Base-by-base conservation (phyloP, 1,284 basidiomycete species). In the Cerrena zonata region DNA sequence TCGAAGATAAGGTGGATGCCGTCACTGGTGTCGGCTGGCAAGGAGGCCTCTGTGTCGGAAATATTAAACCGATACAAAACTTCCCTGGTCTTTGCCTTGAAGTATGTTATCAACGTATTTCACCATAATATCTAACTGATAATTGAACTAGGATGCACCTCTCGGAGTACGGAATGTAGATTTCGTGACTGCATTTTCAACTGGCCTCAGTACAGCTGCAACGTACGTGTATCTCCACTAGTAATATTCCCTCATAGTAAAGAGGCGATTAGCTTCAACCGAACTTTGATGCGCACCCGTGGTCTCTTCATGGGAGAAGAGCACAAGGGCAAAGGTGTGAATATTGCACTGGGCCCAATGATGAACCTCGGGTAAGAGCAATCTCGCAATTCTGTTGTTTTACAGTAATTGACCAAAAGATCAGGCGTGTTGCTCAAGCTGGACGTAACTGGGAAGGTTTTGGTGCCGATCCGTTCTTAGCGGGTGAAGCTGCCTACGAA, bases 391-490 rank as follows among this genome's bases (percentile, higher is more conserved):
- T 10, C 22, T 12, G 7, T 43, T 2, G 2, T 25, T 34, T 15
- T 55, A 34, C n/a, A 21, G 11, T 24, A 15, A 4, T 34, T 49
- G 18, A 47, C 27, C 12, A 23, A 19, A 22, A 15, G 37, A 25
- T 19, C 11, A 42, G 58, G 21, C 79, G 86, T 49, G 65, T 79
- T 34, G 76, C 81, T 1, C 71, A 77, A 56, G 83, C 77, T 2
- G 91, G 91, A 0, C 72, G 91, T 10, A 91, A 89, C 65, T 94
- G 88, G 88, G 90, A 94, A 71, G 88, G 87, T 5, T 91, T 89
- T 55, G 84, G 88, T 43, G 83, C 76, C 15, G 85, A 89, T 62
- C 88, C 89, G 0, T 92, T 83, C 69, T 70, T 93, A 38, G 65
- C 78, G 45, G 84, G 87, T 15, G 86, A 86, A 64, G 77, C 79